Evolutionary conservation across 352 stramenopile species (phyloP).

Genomic region (Globisporangium rhizosaccharum): DNA sequence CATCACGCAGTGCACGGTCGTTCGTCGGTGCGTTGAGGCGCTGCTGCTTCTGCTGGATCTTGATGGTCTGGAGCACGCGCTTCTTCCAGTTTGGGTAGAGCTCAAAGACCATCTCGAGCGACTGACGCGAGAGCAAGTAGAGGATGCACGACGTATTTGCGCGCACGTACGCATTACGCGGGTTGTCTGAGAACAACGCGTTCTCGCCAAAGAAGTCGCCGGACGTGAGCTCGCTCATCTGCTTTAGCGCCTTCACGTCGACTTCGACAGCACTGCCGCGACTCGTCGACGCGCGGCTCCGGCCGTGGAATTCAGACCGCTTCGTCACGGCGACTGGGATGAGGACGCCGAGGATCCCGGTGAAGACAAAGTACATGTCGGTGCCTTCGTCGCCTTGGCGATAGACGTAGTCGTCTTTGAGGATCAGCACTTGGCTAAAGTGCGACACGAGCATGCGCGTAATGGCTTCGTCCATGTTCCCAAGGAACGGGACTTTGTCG

Average conservation of each 20-base stretch:
- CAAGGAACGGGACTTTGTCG: constrained; percentile 45
- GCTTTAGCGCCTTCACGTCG: constrained; percentile 13
- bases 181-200: constrained; percentile 29
- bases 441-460: constrained; percentile 48
- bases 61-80: constrained; percentile 41
- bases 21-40: constrained; percentile 15
- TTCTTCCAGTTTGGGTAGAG: constrained; percentile 44
- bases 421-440: constrained; percentile 38
- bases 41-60: constrained; percentile 36
- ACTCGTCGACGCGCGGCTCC: not conserved
- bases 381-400: constrained; percentile 36
- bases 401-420: constrained; percentile 37
- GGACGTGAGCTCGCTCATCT: constrained; percentile 30
- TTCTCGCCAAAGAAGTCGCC: constrained; percentile 42
- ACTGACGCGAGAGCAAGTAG: constrained; percentile 33
- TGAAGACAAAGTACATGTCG: constrained; percentile 65
- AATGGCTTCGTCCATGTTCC: constrained; percentile 36
- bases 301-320: constrained; percentile 1
- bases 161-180: constrained; percentile 32
- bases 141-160: constrained; percentile 45
- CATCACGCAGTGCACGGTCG: constrained; percentile 1
- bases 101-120: constrained; percentile 45
- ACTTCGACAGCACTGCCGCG: constrained; percentile 2
- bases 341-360: constrained; percentile 33
- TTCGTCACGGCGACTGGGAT: constrained; percentile 9